Evolutionary conservation across 2,329 filamentous ascomycete genomes (phyloP).

Genomic region (Penicillium sp.): DNA sequence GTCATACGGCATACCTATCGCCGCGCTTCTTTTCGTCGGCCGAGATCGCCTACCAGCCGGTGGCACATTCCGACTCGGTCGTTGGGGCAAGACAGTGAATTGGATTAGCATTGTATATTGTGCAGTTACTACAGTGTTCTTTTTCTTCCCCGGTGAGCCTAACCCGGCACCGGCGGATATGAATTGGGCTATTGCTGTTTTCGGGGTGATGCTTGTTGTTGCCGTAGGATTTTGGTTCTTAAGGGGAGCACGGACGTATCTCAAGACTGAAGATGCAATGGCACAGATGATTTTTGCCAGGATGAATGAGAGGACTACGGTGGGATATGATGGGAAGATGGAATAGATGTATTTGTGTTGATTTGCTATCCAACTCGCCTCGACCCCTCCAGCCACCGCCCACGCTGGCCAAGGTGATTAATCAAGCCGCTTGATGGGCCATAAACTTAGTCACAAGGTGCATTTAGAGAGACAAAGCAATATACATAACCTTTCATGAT

Average conservation of each 20-base stretch:
- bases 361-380: too few species aligned
- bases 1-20: conserved; percentile 58
- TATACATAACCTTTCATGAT: too few species aligned
- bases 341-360: background rate
- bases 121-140: conserved; percentile 58
- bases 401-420: too few species aligned
- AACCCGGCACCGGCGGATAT: conserved; percentile 55
- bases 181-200: conserved; percentile 64
- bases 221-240: conserved; percentile 57
- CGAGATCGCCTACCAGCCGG: conserved; percentile 58
- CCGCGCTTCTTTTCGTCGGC: conserved; percentile 54
- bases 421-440: too few species aligned
- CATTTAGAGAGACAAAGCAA: too few species aligned
- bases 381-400: too few species aligned
- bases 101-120: conserved; percentile 60
- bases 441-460: too few species aligned
- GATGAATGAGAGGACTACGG: conserved; percentile 21
- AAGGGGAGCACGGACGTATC: conserved; percentile 49
- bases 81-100: conserved; percentile 49
- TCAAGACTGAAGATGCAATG: conserved; percentile 36
- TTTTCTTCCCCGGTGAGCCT: conserved; percentile 58
- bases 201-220: conserved; percentile 60
- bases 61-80: conserved; percentile 51
- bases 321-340: background rate
- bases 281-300: conserved; percentile 31